Base-by-base conservation (phyloP, 306 rosid genomes). In the Gillenia trifoliata region DNA sequence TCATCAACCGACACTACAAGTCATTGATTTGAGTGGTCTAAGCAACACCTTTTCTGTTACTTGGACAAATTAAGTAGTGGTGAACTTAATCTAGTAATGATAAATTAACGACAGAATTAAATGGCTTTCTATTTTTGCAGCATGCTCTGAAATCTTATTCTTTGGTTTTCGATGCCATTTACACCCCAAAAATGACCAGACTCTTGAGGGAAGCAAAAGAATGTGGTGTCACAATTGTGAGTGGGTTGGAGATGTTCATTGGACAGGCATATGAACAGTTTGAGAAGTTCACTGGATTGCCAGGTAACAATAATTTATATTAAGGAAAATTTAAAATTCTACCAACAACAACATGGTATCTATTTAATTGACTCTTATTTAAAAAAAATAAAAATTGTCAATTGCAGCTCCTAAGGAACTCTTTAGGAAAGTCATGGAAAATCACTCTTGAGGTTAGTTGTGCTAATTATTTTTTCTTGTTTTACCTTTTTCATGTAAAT, bases 91-190 rank as follows among this genome's bases (percentile, higher is more conserved):
- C n/a, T n/a, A n/a, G n/a, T n/a, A n/a, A n/a, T n/a, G n/a, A n/a
- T n/a, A n/a, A n/a, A n/a, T n/a, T 62, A 31, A 6, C 20, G 59
- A 52, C 40, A 28, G 28, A 65, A 49, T 49, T 54, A 36, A 79
- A 16, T 57, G 70, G 66, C 22, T 72, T 73, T 78, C 74, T 68
- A 74, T 81, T 83, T 85, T 82, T 84, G 79, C 92, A 94, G 98
- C 78, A 81, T 72, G 92, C 90, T 61, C 83, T 94, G 71, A 87
- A 72, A 79, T 47, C 19, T 57, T 94, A 94, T 77, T 85, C 97
- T 4, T 76, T 94, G 77, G 96, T 91, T 78, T 94, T 94, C 8
- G 98, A 94, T 72, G 98, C 96, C 5, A 90, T 94, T 73, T 94
- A 94, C 86, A 88, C 93, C 5, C 98, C 98, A 30, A 88, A 82